Base-by-base conservation (phyloP, 768 basidiomycete genomes). In the Amanita pseudoporphyria region DNA sequence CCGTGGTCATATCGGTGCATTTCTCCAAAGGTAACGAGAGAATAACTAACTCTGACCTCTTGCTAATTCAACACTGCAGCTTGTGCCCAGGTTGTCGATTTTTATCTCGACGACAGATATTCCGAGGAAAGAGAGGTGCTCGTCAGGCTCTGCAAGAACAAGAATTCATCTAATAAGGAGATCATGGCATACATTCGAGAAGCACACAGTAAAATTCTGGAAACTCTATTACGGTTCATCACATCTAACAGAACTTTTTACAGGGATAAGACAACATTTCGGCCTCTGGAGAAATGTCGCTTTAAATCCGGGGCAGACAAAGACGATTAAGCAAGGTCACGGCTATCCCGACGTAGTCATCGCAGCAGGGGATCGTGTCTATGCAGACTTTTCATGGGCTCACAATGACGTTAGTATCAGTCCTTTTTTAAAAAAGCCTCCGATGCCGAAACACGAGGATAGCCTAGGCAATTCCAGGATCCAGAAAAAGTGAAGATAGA, bases 151-250 rank as follows among this genome's bases (percentile, higher is more conserved):
- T 48, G 51, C 10, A 49, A 40, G 13, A 30, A 46, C 13, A 49
- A 55, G 3, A 53, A 55, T 16, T 48, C 50, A 18, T 43, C 28
- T 7, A 49, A 52, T 32, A 54, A 57, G 21, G 50, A 45, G 19
- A 45, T 63, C 14, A 59, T 60, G 57, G 57, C 53, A 4, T 63
- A 59, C 46, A 60, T 63, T 26, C 56, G 57, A 22, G 60, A 61
- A 39, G 62, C 62, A 31, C 55, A 58, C 24, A 57, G 62, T 62
- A 28, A 47, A 55, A 51, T 37, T 18, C 7, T 9, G 14, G 4
- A 16, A 3, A 12, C 38, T 13, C 31, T 13, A 10, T 9, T 13
- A 5, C 13, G 14, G 24, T 9, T 28, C 5, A 28, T 0, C 7
- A 9, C 5, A 21, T 26, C 32, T 13, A n/a, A 49, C 16, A 14